Evolutionary conservation across 2,329 filamentous ascomycete species (phyloP).

Genomic region (Delphinella strobiligena): DNA sequence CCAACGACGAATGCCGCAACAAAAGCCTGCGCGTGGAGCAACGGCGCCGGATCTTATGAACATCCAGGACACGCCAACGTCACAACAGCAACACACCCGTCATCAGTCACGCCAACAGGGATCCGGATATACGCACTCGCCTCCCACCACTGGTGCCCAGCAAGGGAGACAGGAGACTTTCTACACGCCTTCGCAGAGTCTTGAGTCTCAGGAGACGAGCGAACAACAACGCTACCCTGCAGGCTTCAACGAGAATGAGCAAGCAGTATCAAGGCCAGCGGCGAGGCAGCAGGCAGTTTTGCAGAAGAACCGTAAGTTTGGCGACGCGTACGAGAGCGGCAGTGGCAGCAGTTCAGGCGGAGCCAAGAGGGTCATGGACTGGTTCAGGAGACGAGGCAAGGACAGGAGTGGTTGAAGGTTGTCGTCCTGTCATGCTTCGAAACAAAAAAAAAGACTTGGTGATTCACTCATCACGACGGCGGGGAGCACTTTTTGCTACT

Average conservation of each 20-base stretch:
- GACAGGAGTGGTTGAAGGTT: slow-evolving; percentile 24
- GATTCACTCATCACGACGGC: too few species aligned
- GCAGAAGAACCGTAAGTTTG: slow-evolving; percentile 77
- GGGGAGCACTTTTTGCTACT: too few species aligned
- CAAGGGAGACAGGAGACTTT: slow-evolving; percentile 7
- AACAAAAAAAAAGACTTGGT: too few species aligned
- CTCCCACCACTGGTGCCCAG: slow-evolving; percentile 2
- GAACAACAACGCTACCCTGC: slow-evolving; percentile 24
- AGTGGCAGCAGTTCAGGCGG: slow-evolving; percentile 71
- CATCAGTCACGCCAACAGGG: slow-evolving; percentile 4
- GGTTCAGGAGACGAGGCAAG: slow-evolving; percentile 80
- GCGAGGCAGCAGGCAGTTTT: slow-evolving; percentile 35
- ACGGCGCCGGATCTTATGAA: slow-evolving; percentile 15
- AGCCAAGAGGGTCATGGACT: slow-evolving; percentile 92
- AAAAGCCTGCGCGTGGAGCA: slow-evolving; percentile 13
- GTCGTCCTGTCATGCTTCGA: too few species aligned
- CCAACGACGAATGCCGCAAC: slow-evolving; percentile 12
- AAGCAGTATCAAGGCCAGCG: slow-evolving; percentile 29
- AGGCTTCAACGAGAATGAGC: slow-evolving; percentile 19
- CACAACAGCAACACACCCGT: slow-evolving; percentile 11
- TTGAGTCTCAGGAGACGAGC: slow-evolving; percentile 21
- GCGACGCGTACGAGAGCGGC: slow-evolving; percentile 75
- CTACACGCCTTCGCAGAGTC: slow-evolving; percentile 18
- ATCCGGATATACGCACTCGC: slow-evolving; percentile 5
- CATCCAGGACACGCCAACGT: slow-evolving; percentile 6